phyloP scores from a whole-genome alignment of 108 stramenopile genomes.

The Nitzschia palea region DNA sequence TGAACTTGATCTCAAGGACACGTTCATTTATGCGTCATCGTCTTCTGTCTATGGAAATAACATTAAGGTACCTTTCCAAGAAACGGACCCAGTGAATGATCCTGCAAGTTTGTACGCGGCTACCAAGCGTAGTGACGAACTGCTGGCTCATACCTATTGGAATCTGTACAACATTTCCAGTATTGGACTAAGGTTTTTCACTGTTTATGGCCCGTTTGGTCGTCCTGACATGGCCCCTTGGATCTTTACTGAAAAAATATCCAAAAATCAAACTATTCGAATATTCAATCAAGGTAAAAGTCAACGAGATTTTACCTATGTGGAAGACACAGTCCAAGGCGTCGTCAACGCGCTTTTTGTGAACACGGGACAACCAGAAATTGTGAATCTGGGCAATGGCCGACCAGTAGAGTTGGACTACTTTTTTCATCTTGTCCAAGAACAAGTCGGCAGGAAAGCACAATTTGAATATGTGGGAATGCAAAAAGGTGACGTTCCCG shows the following conservation, averaged over 20 bases:
- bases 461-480: conserved; percentile 69
- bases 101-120: conserved; percentile 41
- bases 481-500: conserved; percentile 89
- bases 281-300: conserved; percentile 95
- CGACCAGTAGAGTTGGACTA: conserved; percentile 73
- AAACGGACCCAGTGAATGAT: conserved; percentile 35
- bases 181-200: conserved; percentile 39
- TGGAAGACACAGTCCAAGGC: conserved; percentile 89
- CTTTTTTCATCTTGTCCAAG: conserved; percentile 81
- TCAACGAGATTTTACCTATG: conserved; percentile 88
- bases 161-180: conserved; percentile 42
- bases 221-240: conserved; percentile 96
- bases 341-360: conserved; percentile 87
- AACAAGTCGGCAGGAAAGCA: conserved; percentile 69
- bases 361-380: conserved; percentile 33
- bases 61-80: conserved; percentile 31
- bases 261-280: conserved; percentile 84
- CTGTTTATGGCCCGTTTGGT: conserved; percentile 41
- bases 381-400: conserved; percentile 94
- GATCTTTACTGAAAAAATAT: conserved; percentile 95
- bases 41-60: conserved; percentile 39
- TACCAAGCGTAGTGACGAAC: conserved; percentile 41
- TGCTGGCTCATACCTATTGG: conserved; percentile 44
- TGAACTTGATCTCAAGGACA: conserved; percentile 17
- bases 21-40: conserved; percentile 38